These are phyloP conservation scores for Xylaria digitata DNA, from an alignment of 2,329 filamentous ascomycete species.

Conservation along the genomic window DNA sequence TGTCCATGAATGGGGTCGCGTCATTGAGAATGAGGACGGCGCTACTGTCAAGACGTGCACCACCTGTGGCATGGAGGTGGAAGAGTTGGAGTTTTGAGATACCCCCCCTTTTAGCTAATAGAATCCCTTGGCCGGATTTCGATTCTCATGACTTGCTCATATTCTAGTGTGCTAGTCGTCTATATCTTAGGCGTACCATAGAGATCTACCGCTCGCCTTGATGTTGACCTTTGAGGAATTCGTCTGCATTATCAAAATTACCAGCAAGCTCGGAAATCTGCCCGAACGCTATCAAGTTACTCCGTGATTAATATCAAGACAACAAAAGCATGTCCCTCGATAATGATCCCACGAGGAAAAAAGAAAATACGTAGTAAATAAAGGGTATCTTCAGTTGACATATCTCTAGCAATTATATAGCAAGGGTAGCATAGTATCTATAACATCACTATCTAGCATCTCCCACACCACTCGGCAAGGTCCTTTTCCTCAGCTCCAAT, in stretches of 20 bases:
- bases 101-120: background rate
- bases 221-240: background rate
- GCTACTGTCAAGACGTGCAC: slow-evolving; percentile 84
- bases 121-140: background rate
- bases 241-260: too few species aligned
- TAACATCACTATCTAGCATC: background rate
- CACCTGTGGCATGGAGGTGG: slow-evolving; percentile 81
- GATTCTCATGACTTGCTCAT: background rate
- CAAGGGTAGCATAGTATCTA: background rate
- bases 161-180: background rate
- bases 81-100: slow-evolving; percentile 74
- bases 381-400: slow-evolving; percentile 15
- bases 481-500: slow-evolving; percentile 70
- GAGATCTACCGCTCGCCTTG: background rate
- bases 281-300: too few species aligned
- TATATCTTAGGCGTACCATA: background rate
- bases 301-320: background rate
- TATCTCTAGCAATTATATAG: background rate
- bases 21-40: slow-evolving; percentile 76
- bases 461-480: too few species aligned
- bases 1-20: slow-evolving; percentile 86
- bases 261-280: background rate
- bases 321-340: background rate
- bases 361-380: background rate
- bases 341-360: background rate